Conservation (phyloP, 345 rosid genomes). For the Microthlaspi erraticum region DNA sequence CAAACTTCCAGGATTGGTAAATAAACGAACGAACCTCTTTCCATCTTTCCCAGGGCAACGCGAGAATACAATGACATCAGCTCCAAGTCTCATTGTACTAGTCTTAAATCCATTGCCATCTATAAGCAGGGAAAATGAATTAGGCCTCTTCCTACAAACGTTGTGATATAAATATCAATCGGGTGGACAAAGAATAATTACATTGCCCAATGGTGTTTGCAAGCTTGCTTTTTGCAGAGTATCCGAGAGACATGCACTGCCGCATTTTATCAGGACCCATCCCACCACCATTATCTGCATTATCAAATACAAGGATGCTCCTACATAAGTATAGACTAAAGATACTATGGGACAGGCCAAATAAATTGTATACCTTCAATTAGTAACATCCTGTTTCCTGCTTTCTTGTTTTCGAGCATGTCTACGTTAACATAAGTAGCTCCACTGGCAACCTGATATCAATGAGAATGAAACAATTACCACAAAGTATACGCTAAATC, state of each 20-base stretch:
- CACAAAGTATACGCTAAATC: slow-evolving; percentile 10
- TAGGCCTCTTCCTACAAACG: slow-evolving; percentile 3
- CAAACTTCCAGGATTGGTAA: not conserved
- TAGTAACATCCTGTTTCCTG: slow-evolving; percentile 67
- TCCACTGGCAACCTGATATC: slow-evolving; percentile 69
- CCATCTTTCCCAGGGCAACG: slow-evolving; percentile 70
- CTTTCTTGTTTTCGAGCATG: slow-evolving; percentile 69
- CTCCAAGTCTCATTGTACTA: slow-evolving; percentile 98
- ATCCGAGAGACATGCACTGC: slow-evolving; percentile 91
- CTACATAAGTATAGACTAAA: not conserved
- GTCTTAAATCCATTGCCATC: slow-evolving; percentile 99
- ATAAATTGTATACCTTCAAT: slow-evolving; percentile 67
- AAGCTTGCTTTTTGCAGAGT: slow-evolving; percentile 83
- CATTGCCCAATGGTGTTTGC: slow-evolving; percentile 92
- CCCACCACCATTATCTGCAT: slow-evolving; percentile 95
- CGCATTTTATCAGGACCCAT: slow-evolving; percentile 92
- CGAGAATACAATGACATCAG: slow-evolving; percentile 98
- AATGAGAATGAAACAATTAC: slow-evolving; percentile 23
- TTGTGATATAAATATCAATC: not conserved
- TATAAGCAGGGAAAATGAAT: slow-evolving; percentile 32
- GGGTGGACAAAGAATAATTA: slow-evolving; percentile 39
- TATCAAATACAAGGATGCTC: not conserved
- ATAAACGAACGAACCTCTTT: slow-evolving; percentile 55
- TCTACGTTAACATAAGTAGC: slow-evolving; percentile 81
- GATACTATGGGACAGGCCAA: not conserved